Base-by-base conservation (phyloP, 2,329 filamentous ascomycete species). In the Fusarium napiforme region DNA sequence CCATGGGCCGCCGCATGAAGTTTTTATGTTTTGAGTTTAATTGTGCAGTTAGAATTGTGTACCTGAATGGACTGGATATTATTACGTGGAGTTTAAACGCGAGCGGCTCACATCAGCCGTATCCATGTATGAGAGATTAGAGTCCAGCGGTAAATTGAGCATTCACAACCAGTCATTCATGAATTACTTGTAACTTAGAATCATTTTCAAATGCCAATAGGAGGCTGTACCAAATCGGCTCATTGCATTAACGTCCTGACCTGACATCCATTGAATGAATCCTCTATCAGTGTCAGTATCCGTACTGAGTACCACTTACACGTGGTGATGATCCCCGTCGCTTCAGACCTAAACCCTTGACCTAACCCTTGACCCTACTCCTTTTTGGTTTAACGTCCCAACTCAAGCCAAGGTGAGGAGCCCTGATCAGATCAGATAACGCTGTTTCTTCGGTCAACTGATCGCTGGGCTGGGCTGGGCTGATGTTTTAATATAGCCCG, bases 361-460 rank as follows among this genome's bases (percentile, higher is more conserved):
- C 55, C 59, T 67, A 66, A 65, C 64, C 63, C 63, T 67, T 67
- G 69, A 63, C 71, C 71, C 71, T 71, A 71, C 55, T 62, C 58
- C 59, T 36, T 63, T 68, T 42, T 40, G 64, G 64, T 45, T 52
- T 61, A 71, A 58, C 56, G 37, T 40, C 63, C 63, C 30, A 50
- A 19, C 14, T 32, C 23, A 46, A 46, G 64, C 63, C 64, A 67
- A 71, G 71, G 60, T 66, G 70, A 74, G 49, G 28, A 73, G 37
- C 59, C 58, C 67, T 64, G 62, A 68, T 74, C 71, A 57, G 71
- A 73, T 74, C 71, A 61, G 71, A 73, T 73, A 73, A 74, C 67
- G 37, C 62, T 71, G 46, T 56, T 56, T 53, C 43, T 40, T 60
- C 45, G 49, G 58, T 64, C 47, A 64, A 60, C 36, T 43, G 47